Evolutionary conservation across 768 basidiomycete species (phyloP).

Genomic region (Suillus bovinus): DNA sequence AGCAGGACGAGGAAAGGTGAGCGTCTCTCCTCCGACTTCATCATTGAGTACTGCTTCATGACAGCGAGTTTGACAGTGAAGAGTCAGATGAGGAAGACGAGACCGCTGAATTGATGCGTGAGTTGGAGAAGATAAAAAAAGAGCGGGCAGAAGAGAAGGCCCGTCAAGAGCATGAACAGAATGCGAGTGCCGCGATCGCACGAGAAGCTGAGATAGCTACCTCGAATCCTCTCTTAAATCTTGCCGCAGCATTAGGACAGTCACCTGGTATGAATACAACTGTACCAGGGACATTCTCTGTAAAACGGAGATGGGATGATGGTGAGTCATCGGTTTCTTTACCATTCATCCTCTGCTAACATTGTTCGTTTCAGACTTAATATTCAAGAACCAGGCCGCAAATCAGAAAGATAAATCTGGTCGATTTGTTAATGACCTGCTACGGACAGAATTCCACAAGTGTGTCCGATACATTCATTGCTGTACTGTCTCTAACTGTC

Average conservation of each 20-base stretch:
- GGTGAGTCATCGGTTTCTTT: conserved; percentile 46
- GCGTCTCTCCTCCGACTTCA: conserved; percentile 10
- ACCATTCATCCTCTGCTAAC: conserved; percentile 3
- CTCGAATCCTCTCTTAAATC: conserved; percentile 85
- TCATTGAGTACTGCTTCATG: background rate
- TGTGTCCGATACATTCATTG: conserved; percentile 39
- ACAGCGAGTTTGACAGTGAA: conserved; percentile 36
- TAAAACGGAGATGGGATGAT: conserved; percentile 95
- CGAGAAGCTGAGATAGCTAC: conserved; percentile 85
- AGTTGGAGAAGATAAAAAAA: conserved; percentile 97
- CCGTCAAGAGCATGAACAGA: conserved; percentile 74
- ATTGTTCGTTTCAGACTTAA: conserved; percentile 62
- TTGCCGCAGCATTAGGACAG: conserved; percentile 88
- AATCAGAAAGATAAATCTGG: conserved; percentile 61
- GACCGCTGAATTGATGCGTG: conserved; percentile 89
- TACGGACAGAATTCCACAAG: conserved; percentile 95
- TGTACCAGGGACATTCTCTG: conserved; percentile 81
- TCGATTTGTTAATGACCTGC: conserved; percentile 92
- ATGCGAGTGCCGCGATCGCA: conserved; percentile 54
- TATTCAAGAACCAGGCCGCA: conserved; percentile 98
- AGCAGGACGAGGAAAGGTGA: conserved; percentile 47
- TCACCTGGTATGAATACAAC: conserved; percentile 72
- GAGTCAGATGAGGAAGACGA: conserved; percentile 81
- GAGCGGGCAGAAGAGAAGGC: conserved; percentile 94
- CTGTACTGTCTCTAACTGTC: conserved; percentile 9